Base-by-base conservation (phyloP, 352 stramenopile species). In the Stephanocyclus meneghinianus region DNA sequence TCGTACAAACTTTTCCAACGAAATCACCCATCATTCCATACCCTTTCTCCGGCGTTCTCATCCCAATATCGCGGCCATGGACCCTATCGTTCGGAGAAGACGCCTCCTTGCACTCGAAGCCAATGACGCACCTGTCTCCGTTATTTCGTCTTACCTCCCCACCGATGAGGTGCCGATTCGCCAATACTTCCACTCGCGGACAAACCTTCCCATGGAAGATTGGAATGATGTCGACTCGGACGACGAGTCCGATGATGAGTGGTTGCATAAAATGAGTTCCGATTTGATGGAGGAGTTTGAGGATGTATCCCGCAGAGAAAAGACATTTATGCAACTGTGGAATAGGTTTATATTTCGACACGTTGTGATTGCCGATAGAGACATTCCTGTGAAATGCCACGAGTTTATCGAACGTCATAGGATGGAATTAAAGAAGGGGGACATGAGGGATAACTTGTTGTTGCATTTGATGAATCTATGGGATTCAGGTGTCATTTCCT, bases 261-360 rank as follows among this genome's bases (percentile, higher is more conserved):
- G 78, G 78, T 13, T 83, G 30, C 47, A 75, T 51, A 48, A 71
- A 57, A 83, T 75, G 47, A 68, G 47, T 29, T 40, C 56, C n/a
- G 55, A 85, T 45, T 50, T 89, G 29, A 64, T 89, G 8, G 76
- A 86, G 47, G 73, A 87, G 18, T 87, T 89, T 61, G 76, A 89
- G 35, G 83, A 89, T 53, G 76, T 89, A 48, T 80, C 72, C 0
- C 9, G 47, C 4, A 67, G 75, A 56, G 83, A 87, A 50, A 87
- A 89, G 50, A 42, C 61, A 37, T 87, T 87, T 44, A 80, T 87
- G 71, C 84, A 86, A 70, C 13, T 87, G 18, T 89, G 80, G 83
- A 89, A 87, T 64, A 60, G 51, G 32, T 86, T 85, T 67, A 85
- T 85, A 5, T 77, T 74, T 18, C 71, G 76, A 44, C 64, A 77